A percentile compares a stretch with the other conserved stretches of the same genome.
phyloP scores from a whole-genome alignment of 2,329 filamentous ascomycete species.

The Aspergillus niger region DNA sequence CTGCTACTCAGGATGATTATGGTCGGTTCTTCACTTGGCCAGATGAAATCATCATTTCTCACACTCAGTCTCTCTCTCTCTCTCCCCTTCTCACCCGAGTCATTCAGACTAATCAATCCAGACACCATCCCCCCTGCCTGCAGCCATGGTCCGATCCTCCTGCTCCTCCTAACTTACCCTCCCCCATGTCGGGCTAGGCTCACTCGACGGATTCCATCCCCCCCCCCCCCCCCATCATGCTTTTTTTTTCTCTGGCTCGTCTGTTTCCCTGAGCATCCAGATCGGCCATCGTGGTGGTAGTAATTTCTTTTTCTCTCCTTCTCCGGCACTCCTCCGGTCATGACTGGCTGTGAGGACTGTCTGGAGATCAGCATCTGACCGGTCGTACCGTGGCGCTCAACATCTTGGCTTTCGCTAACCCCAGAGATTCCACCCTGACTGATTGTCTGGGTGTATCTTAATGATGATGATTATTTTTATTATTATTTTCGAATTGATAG shows the following conservation, averaged over 20 bases:
- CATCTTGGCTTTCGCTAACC: conserved; percentile 10
- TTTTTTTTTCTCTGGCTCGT: not conserved
- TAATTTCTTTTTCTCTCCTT: conserved; percentile 4
- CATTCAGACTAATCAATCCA: not conserved
- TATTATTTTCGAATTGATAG: not conserved
- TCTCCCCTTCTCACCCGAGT: not conserved
- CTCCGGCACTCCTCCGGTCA: conserved; percentile 3
- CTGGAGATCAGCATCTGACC: conserved; percentile 23
- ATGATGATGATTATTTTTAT: not conserved
- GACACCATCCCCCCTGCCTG: not conserved
- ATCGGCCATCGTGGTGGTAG: not conserved
- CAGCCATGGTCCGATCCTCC: not conserved
- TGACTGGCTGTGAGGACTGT: conserved; percentile 1
- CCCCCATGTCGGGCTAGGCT: not conserved
- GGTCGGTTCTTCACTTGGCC: not conserved
- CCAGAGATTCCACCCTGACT: conserved; percentile 12
- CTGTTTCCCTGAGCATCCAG: not conserved
- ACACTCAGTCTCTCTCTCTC: too few species aligned
- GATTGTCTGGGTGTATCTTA: not conserved
- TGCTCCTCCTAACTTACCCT: not conserved
- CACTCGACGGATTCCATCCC: not conserved
- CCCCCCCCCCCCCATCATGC: not conserved
- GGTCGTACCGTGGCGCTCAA: conserved; percentile 19
- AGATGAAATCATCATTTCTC: conserved; percentile 1
- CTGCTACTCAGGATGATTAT: not conserved